A percentile compares a stretch with the other conserved stretches of the same genome.
Evolutionary conservation across 108 stramenopile species (phyloP).

Genomic region (Pseudonitzschia pungens): DNA sequence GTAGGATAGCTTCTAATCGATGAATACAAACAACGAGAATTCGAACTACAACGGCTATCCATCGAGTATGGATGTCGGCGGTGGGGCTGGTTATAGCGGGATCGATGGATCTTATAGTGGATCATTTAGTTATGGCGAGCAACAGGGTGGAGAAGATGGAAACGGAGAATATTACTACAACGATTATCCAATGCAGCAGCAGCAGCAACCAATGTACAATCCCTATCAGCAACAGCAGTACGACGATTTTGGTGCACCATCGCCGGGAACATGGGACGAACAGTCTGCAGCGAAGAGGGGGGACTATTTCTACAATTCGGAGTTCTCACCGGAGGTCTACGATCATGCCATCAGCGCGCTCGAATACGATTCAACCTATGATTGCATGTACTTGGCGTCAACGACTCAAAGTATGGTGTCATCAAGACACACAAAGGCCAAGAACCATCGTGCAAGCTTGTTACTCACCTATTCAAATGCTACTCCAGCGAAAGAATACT

Average conservation of each 20-base stretch:
- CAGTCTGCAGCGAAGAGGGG: constrained; percentile 16
- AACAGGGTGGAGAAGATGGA: constrained; percentile 5
- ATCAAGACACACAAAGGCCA: constrained; percentile 2
- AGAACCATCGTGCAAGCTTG: constrained; percentile 30
- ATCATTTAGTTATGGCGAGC: not conserved
- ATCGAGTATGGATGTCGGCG: not conserved
- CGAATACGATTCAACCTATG: constrained; percentile 40
- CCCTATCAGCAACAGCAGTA: constrained; percentile 16
- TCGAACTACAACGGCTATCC: constrained; percentile 5
- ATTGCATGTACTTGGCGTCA: constrained; percentile 67
- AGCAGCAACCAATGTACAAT: constrained; percentile 6
- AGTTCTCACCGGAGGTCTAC: constrained; percentile 39
- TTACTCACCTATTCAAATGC: constrained; percentile 2
- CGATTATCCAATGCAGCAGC: constrained; percentile 2
- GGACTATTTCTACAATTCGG: constrained; percentile 21
- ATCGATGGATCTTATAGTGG: constrained; percentile 5
- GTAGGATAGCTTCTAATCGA: not conserved
- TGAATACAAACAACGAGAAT: constrained; percentile 14
- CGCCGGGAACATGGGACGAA: not conserved
- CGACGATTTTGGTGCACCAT: not conserved
- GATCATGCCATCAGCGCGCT: constrained; percentile 52
- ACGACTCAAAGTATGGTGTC: constrained; percentile 45
- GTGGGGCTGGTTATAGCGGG: not conserved
- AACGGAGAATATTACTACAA: not conserved
- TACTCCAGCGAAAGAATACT: constrained; percentile 24